Conservation (phyloP, 192 early-diverging fungal genomes). For the Endogone sp. region DNA sequence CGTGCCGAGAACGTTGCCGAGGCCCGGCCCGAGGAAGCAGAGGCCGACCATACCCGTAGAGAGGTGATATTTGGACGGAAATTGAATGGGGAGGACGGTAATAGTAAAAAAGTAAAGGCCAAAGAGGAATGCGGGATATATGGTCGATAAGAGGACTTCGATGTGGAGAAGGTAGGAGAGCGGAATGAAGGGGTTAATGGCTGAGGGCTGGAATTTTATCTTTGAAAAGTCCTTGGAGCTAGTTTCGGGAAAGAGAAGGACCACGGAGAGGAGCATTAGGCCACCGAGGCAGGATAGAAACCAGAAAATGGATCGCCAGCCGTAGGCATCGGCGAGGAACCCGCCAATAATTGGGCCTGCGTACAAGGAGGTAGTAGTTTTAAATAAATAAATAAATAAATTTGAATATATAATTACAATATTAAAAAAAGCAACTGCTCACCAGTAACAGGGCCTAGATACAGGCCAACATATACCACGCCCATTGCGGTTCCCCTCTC, state of each 20-base stretch:
- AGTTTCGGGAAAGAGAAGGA: too few relatives aligned
- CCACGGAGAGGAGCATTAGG: conserved; percentile 21
- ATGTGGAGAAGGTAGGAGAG: too few relatives aligned
- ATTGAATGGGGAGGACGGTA: too few relatives aligned
- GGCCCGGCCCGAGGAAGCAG: conserved; percentile 24
- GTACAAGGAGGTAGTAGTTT: conserved; percentile 25
- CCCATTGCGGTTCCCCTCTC: conserved; percentile 29
- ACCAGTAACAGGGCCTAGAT: conserved; percentile 18
- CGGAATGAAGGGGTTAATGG: too few relatives aligned
- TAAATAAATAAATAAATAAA: conserved; percentile 7
- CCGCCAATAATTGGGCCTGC: conserved; percentile 45
- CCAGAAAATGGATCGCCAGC: conserved; percentile 43
- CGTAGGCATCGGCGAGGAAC: conserved; percentile 30
- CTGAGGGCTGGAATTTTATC: too few relatives aligned
- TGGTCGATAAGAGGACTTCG: too few relatives aligned
- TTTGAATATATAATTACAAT: background rate
- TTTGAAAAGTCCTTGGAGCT: too few relatives aligned
- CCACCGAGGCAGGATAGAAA: conserved; percentile 36
- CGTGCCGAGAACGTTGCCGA: conserved; percentile 30
- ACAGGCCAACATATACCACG: conserved; percentile 23
- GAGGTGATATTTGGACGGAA: conserved; percentile 20
- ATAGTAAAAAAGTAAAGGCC: too few relatives aligned
- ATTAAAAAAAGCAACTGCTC: too few relatives aligned
- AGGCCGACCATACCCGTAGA: conserved; percentile 25
- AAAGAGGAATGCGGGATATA: too few relatives aligned